Evolutionary conservation across 1,284 basidiomycete species (phyloP), one percentile per base, ranked within the genome.

Genomic region (Fistulinella staudtii): DNA sequence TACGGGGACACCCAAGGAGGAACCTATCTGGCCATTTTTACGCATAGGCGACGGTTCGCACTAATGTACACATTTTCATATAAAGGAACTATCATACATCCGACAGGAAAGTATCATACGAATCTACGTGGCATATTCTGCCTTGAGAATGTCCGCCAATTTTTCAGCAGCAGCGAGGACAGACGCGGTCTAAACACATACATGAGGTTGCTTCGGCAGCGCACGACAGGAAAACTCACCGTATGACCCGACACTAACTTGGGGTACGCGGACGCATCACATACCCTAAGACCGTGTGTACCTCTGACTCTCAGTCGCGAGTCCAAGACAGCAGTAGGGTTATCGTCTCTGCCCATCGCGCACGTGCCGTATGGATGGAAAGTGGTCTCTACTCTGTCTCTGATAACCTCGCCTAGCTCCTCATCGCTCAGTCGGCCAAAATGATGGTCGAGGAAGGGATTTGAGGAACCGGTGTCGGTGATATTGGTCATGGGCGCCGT

Each of bases 101-200:
- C n/a, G n/a, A n/a, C n/a, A n/a, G n/a, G n/a, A n/a, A n/a, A n/a
- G n/a, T n/a, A n/a, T n/a, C n/a, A n/a, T n/a, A n/a, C n/a, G n/a
- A n/a, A n/a, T n/a, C n/a, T n/a, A n/a, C n/a, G n/a, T n/a, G n/a
- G n/a, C 11, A n/a, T 30, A 30, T 30, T 30, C 29, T 14, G 29
- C 29, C n/a, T 30, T 30, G 29, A 30, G 9, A 5, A 30, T 30
- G 14, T 30, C 29, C 14, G 29, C 29, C 29, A 79, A 66, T 56
- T 82, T 82, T 61, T 87, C 83, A 0, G 74, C 83, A 15, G 76
- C 67, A 1, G 82, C 82, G 37, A 77, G 71, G 20, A 73, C 71
- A 8, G 79, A 69, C 8, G 73, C 82, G 42, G 79, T 67, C 82
- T 85, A 47, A 14, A 52, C 18, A 20, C 22, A 34, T 8, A 5